A percentile compares a stretch with the other conserved stretches of the same genome.
These are phyloP conservation scores for Rosa lucieae DNA, from an alignment of 306 rosid genomes.

Conservation along the genomic window DNA sequence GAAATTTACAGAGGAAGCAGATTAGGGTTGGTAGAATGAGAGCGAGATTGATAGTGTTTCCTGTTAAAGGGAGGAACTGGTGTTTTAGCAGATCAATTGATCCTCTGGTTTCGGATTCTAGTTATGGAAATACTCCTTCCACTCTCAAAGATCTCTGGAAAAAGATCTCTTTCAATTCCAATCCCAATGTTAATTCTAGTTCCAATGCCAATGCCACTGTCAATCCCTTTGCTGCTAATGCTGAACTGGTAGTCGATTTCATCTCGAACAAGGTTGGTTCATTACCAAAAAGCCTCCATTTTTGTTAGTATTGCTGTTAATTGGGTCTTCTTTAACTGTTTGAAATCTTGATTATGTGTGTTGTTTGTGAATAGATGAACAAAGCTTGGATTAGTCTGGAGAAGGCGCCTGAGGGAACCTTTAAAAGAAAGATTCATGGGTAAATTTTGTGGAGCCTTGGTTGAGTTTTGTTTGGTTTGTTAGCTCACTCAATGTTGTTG, in stretches of 20 bases:
- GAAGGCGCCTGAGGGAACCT: constrained; percentile 61
- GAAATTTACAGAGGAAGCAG: background rate
- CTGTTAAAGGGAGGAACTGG: constrained; percentile 81
- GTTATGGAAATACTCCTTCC: constrained; percentile 50
- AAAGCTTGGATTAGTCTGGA: constrained; percentile 72
- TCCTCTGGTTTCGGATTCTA: constrained; percentile 30
- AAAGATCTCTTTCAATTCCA: constrained; percentile 33
- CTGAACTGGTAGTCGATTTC: constrained; percentile 59
- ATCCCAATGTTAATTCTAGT: constrained; percentile 43
- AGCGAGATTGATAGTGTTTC: constrained; percentile 88
- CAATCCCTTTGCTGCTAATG: constrained; percentile 47
- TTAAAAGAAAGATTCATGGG: constrained; percentile 82
- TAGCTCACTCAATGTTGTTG: background rate
- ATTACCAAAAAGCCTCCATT: background rate
- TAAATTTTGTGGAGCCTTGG: constrained; percentile 6
- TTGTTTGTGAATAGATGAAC: constrained; percentile 58
- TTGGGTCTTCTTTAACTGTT: background rate
- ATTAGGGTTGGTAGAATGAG: constrained; percentile 38
- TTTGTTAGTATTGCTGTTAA: background rate
- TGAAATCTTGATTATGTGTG: background rate
- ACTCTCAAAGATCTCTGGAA: constrained; percentile 61
- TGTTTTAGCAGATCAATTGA: constrained; percentile 72
- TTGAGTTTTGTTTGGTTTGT: background rate
- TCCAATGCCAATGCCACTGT: constrained; percentile 43
- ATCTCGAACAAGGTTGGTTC: constrained; percentile 58